A percentile compares a stretch with the other conserved stretches of the same genome.
Evolutionary conservation across 108 stramenopile species (phyloP).

Genomic region (Cyclotella atomus): DNA sequence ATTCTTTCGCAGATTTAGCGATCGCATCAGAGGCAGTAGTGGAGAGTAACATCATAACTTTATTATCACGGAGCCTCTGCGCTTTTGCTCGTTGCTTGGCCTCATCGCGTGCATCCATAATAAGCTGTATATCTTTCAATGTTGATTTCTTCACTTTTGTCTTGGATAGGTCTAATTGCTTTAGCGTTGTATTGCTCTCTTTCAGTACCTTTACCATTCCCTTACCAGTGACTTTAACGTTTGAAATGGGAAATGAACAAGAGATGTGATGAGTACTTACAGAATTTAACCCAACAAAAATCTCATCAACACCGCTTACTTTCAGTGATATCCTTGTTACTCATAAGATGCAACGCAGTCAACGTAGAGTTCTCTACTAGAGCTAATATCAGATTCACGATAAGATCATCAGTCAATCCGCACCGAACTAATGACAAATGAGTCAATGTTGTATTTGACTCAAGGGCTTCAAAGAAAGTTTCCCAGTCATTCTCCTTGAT

Average conservation of each 20-base stretch:
- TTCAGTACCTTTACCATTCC: constrained; percentile 10
- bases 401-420: constrained; percentile 20
- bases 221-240: constrained; percentile 2
- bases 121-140: background rate
- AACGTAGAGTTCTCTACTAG: constrained; percentile 33
- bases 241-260: background rate
- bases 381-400: constrained; percentile 14
- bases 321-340: constrained; percentile 25
- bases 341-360: constrained; percentile 16
- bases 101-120: constrained; percentile 16
- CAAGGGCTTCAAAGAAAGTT: constrained; percentile 24
- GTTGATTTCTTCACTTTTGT: constrained; percentile 21
- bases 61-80: background rate
- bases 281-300: background rate
- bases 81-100: constrained; percentile 1
- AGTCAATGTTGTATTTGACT: constrained; percentile 22
- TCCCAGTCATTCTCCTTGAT: constrained; percentile 26
- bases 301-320: constrained; percentile 3
- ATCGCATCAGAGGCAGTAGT: constrained; percentile 7
- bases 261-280: background rate
- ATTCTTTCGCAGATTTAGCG: background rate
- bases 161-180: constrained; percentile 16
- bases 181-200: constrained; percentile 19
- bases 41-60: background rate
- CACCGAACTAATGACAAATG: constrained; percentile 26